Evolutionary conservation across 2,329 filamentous ascomycete species (phyloP).

Genomic region (Dactylellina haptotyla): DNA sequence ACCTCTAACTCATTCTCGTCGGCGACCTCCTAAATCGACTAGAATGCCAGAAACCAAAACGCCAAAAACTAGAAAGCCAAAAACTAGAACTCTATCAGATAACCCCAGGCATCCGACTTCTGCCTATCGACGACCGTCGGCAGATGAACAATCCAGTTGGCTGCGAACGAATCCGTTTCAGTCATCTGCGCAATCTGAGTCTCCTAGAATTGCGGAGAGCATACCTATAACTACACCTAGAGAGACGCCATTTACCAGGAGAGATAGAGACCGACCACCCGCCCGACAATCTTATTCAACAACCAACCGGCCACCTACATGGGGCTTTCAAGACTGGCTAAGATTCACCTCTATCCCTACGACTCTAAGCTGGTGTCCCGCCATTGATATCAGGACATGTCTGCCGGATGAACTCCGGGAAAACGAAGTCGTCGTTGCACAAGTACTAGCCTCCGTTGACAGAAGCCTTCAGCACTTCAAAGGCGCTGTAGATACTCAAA

Average conservation of each 20-base stretch:
- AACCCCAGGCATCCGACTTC: no score
- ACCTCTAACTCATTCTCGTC: no score
- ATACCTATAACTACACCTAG: no score
- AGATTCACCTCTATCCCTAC: slow-evolving; percentile 1
- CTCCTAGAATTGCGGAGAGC: no score
- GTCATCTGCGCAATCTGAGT: no score
- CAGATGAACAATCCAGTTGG: no score
- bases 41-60: no score
- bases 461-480: slow-evolving; percentile 16
- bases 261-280: background rate
- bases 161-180: no score
- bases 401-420: background rate
- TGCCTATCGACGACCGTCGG: no score
- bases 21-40: no score
- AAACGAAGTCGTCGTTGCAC: background rate
- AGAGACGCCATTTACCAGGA: background rate
- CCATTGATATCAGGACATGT: slow-evolving; percentile 6
- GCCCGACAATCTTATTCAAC: background rate
- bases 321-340: slow-evolving; percentile 17
- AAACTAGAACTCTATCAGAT: no score
- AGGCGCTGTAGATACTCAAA: background rate
- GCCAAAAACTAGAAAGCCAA: no score
- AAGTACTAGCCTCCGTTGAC: slow-evolving; percentile 1
- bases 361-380: slow-evolving; percentile 32
- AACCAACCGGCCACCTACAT: slow-evolving; percentile 5